Base-by-base conservation (phyloP, 805 yeast species). In the Spathaspora sp. region DNA sequence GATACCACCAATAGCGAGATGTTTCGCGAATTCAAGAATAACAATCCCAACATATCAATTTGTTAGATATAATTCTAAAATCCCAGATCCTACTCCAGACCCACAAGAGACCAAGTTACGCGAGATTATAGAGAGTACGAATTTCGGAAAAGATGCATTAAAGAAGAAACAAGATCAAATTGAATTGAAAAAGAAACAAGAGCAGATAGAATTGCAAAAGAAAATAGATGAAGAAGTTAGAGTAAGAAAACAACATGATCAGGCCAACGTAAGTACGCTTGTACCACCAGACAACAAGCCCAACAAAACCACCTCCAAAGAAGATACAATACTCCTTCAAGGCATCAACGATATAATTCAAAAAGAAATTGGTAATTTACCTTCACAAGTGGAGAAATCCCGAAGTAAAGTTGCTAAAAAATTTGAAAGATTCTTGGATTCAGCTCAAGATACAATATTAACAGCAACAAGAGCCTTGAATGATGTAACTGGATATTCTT, bases 401-500 rank as follows among this genome's bases (percentile, higher is more conserved):
- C 65, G 81, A 47, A 67, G 63, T 76, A 42, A 74, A 20, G 17
- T 60, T 5, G 49, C 68, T 31, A 64, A 78, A 51, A 73, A 70
- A 54, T 57, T 83, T 19, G 80, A 72, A 42, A 57, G 68, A n/a
- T 79, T 78, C 59, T 69, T 83, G 19, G 81, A 77, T 52, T 80
- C 85, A 2, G 61, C 84, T 43, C 86, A 78, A 53, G 82, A 76
- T 16, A 77, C 87, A 0, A 72, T 83, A 5, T 74, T 79, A 49
- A 77, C 82, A 0, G 86, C 88, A 0, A 79, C 89, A 0, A 76
- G 81, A 53, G 80, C 92, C 1, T 75, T 93, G 32, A 94, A 94
- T 61, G 97, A 91, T 59, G 85, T 91, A 10, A 93, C 99, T 0
- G 99, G 99, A 0, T 94, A 94, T 66, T 79, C 90, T 0, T 76